Evolutionary conservation across 106 monocot genomes (phyloP).

Genomic region (Narthecium ossifragum): DNA sequence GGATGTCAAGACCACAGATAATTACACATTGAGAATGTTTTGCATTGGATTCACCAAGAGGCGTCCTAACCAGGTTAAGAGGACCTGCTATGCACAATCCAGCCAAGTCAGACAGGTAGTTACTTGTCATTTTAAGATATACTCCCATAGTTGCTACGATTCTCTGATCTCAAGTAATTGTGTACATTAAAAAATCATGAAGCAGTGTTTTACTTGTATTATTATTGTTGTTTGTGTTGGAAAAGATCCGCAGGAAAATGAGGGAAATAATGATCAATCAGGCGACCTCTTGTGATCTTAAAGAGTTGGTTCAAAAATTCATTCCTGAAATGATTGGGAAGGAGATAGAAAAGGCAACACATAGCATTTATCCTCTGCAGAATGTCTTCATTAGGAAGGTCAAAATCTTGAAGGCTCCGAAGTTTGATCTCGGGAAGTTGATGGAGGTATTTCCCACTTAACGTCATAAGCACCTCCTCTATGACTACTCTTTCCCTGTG

Average conservation of each 20-base stretch:
- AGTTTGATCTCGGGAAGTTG: conserved; percentile 81
- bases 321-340: conserved; percentile 83
- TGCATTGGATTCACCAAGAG: conserved; percentile 93
- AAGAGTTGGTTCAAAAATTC: conserved; percentile 69
- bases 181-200: no score
- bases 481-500: not conserved
- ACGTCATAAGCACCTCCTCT: not conserved
- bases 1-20: conserved; percentile 93
- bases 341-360: conserved; percentile 83
- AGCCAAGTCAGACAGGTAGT: conserved; percentile 83
- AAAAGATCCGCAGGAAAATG: conserved; percentile 81
- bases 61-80: conserved; percentile 84
- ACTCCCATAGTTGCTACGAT: no score
- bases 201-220: not conserved
- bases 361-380: conserved; percentile 71
- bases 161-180: not conserved
- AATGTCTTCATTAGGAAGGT: conserved; percentile 88
- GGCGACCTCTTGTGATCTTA: conserved; percentile 62
- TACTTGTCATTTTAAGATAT: no score
- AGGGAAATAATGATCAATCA: conserved; percentile 82
- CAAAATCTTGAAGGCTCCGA: conserved; percentile 83
- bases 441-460: conserved; percentile 90
- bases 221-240: not conserved
- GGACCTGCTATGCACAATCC: conserved; percentile 85
- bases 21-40: conserved; percentile 72